Evolutionary conservation across 1,284 basidiomycete genomes (phyloP).

Genomic region (Sphaerobolus stellatus): DNA sequence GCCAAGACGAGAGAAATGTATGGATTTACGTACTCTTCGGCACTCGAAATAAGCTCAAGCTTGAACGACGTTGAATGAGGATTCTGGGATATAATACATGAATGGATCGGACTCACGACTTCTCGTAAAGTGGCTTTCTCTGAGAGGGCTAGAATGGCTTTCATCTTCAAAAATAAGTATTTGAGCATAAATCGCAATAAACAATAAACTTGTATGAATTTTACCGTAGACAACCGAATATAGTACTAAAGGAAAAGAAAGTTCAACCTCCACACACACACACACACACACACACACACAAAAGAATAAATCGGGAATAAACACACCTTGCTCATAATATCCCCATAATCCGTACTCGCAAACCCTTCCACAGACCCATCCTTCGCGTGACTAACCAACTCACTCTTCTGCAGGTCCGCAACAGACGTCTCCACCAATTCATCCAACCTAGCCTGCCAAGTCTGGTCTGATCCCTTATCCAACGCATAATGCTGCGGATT

Average conservation of each 20-base stretch:
- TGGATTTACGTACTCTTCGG: conserved; percentile 59
- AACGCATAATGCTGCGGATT: conserved; percentile 79
- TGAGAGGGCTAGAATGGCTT: conserved; percentile 58
- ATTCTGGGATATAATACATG: conserved; percentile 14
- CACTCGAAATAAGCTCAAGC: conserved; percentile 63
- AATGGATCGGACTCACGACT: conserved; percentile 47
- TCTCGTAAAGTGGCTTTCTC: conserved; percentile 55
- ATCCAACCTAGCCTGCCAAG: conserved; percentile 70
- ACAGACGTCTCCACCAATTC: conserved; percentile 71
- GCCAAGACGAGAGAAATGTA: conserved; percentile 6
- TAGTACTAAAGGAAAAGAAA: conserved; percentile 54
- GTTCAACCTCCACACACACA: conserved; percentile 8
- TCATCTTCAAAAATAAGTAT: conserved; percentile 52
- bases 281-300: conserved; percentile 16
- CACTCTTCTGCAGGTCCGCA: conserved; percentile 51
- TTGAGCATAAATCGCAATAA: neutral
- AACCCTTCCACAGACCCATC: conserved; percentile 41
- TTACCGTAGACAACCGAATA: conserved; percentile 65
- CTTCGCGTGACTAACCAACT: conserved; percentile 44
- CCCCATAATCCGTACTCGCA: conserved; percentile 68
- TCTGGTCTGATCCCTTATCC: conserved; percentile 54
- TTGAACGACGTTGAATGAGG: conserved; percentile 30
- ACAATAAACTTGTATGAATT: no score
- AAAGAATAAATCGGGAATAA: no score
- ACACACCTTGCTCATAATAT: conserved; percentile 83